phyloP scores from a whole-genome alignment of 345 rosid species.

The Populus nigra region DNA sequence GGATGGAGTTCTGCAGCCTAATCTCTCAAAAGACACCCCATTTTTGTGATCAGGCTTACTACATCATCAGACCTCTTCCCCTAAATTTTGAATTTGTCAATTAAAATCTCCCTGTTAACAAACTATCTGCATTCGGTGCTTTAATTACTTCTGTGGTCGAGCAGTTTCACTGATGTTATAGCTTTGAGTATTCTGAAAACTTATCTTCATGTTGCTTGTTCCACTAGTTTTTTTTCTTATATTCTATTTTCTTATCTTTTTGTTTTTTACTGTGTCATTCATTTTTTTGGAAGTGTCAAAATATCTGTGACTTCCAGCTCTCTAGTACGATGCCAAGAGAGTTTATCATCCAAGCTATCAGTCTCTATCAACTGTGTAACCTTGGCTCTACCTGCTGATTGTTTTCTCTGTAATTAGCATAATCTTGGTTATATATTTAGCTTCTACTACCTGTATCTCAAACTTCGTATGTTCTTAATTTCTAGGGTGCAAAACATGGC shows the following conservation, averaged over 20 bases:
- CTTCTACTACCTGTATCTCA: background rate
- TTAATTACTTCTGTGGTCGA: background rate
- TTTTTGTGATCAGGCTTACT: background rate
- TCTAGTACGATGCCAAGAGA: background rate
- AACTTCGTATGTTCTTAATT: background rate
- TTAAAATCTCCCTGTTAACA: background rate
- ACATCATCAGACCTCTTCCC: background rate
- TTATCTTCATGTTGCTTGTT: background rate
- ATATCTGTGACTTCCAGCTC: background rate
- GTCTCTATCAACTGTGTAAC: background rate
- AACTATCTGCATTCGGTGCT: background rate
- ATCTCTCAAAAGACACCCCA: background rate
- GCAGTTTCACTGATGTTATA: background rate
- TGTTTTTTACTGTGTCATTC: background rate
- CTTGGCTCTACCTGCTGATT: background rate
- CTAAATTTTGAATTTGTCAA: background rate
- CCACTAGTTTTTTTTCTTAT: background rate
- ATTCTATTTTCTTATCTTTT: background rate
- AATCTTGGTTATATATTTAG: background rate
- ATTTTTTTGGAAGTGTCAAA: background rate
- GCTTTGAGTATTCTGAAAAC: background rate
- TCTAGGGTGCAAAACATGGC: slow-evolving; percentile 31
- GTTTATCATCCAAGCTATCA: background rate
- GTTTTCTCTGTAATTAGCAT: background rate
- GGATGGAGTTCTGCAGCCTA: background rate